A percentile compares a stretch with the other conserved stretches of the same genome.
Evolutionary conservation across 495 filamentous ascomycete species (phyloP).

Genomic region (Barbatosphaeria neglecta): DNA sequence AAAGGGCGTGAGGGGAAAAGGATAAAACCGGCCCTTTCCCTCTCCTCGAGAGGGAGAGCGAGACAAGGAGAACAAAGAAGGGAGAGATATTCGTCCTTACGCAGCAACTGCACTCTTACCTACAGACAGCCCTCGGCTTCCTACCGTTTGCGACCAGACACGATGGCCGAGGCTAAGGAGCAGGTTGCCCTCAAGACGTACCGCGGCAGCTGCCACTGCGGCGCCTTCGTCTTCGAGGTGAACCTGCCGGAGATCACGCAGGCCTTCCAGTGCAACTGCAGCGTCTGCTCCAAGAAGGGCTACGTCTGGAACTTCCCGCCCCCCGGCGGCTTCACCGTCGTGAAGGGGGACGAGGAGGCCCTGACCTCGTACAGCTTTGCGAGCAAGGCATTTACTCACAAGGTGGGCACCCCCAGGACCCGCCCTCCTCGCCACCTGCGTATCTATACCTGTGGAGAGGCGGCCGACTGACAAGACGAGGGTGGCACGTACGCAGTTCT

Average conservation of each 20-base stretch:
- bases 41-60: no score
- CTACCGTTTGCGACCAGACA: no score
- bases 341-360: conserved; percentile 26
- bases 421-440: no score
- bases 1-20: no score
- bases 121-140: conserved; percentile 3
- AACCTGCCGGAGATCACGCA: conserved; percentile 29
- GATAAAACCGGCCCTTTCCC: no score
- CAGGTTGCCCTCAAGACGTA: conserved; percentile 32
- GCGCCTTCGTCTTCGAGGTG: conserved; percentile 33
- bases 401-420: conserved; percentile 10
- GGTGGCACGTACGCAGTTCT: conserved; percentile 34
- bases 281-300: conserved; percentile 36
- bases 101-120: neutral
- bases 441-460: neutral
- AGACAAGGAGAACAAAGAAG: no score
- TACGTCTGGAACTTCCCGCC: conserved; percentile 24
- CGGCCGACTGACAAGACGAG: no score
- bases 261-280: conserved; percentile 37
- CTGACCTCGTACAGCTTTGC: conserved; percentile 27
- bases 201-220: conserved; percentile 47
- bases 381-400: conserved; percentile 15
- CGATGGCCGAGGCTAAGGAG: conserved; percentile 10
- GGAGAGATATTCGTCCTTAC: neutral
- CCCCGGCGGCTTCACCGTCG: conserved; percentile 16